Percentiles rank a stretch among this genome's conserved stretches.
These are phyloP conservation scores for Cyberlindnera xishuangbannaensis DNA, from an alignment of 805 yeast species.

Conservation along the genomic window DNA sequence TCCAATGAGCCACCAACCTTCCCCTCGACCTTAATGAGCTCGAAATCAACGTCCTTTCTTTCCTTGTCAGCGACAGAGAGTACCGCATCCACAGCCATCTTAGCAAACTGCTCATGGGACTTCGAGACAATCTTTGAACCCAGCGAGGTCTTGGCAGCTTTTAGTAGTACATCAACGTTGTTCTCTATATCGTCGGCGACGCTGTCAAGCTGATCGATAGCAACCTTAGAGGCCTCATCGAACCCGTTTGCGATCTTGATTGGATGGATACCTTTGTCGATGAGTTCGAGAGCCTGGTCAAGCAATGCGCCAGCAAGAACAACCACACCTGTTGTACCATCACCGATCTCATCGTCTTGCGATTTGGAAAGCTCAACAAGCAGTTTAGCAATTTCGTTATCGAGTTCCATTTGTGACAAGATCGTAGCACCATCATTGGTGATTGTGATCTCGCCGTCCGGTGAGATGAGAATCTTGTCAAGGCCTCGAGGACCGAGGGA, in stretches of 20 bases:
- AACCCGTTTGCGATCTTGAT: slow-evolving; percentile 95
- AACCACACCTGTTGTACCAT: slow-evolving; percentile 98
- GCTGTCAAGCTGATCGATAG: slow-evolving; percentile 67
- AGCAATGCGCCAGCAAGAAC: slow-evolving; percentile 91
- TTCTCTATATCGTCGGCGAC: slow-evolving; percentile 61
- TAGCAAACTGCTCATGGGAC: slow-evolving; percentile 87
- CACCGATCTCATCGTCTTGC: slow-evolving; percentile 98
- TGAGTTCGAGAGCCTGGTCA: slow-evolving; percentile 90
- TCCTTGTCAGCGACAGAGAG: slow-evolving; percentile 86
- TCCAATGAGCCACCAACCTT: slow-evolving; percentile 92
- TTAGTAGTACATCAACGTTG: slow-evolving; percentile 51
- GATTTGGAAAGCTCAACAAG: slow-evolving; percentile 90
- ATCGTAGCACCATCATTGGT: slow-evolving; percentile 99
- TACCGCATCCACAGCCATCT: slow-evolving; percentile 96
- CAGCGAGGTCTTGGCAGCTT: slow-evolving; percentile 90
- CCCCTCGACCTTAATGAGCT: slow-evolving; percentile 90
- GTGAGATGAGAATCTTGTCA: slow-evolving; percentile 90
- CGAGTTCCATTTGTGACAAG: slow-evolving; percentile 90
- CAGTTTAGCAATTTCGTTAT: slow-evolving; percentile 92
- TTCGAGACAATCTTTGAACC: slow-evolving; percentile 96
- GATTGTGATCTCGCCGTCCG: slow-evolving; percentile 96
- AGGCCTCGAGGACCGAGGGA: slow-evolving; percentile 98
- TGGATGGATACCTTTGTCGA: slow-evolving; percentile 97
- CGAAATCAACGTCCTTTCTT: slow-evolving; percentile 95
- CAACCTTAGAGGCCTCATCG: slow-evolving; percentile 93